phyloP scores from a whole-genome alignment of 176 grass and related monocot species.

The Bonia amplexicaulis region DNA sequence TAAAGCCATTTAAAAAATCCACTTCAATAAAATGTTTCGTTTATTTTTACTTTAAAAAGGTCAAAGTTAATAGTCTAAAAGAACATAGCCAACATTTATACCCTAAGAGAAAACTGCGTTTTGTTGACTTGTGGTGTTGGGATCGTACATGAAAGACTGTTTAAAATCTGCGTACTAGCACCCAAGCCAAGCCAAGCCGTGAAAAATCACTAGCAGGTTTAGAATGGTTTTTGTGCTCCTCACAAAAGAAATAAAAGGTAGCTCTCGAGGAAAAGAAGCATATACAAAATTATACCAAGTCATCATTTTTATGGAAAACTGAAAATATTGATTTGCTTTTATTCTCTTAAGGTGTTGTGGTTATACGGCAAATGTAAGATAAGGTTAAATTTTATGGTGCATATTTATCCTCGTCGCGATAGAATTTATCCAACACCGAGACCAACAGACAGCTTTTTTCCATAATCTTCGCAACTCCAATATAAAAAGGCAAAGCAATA shows the following conservation, averaged over 20 bases:
- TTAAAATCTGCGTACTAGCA: not conserved
- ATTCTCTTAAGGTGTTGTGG: no score
- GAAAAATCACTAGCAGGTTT: not conserved
- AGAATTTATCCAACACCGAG: not conserved
- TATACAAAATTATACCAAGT: not conserved
- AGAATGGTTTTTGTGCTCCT: not conserved
- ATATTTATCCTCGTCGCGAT: not conserved
- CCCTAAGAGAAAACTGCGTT: not conserved
- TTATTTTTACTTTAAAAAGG: no score
- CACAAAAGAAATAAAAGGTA: not conserved
- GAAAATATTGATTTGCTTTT: not conserved
- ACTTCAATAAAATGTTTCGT: no score
- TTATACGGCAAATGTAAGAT: not conserved
- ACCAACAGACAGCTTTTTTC: not conserved
- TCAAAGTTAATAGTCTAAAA: no score
- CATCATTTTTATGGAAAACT: not conserved
- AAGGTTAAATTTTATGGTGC: not conserved
- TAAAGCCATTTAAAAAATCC: no score
- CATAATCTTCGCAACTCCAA: not conserved
- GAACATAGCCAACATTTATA: not conserved
- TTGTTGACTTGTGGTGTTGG: not conserved
- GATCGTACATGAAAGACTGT: not conserved
- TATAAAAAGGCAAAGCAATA: slow-evolving; percentile 12
- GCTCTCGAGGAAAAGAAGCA: not conserved
- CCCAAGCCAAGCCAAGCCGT: not conserved